phyloP scores from a whole-genome alignment of 352 stramenopile genomes.

The Thraustochytrium striatum region DNA sequence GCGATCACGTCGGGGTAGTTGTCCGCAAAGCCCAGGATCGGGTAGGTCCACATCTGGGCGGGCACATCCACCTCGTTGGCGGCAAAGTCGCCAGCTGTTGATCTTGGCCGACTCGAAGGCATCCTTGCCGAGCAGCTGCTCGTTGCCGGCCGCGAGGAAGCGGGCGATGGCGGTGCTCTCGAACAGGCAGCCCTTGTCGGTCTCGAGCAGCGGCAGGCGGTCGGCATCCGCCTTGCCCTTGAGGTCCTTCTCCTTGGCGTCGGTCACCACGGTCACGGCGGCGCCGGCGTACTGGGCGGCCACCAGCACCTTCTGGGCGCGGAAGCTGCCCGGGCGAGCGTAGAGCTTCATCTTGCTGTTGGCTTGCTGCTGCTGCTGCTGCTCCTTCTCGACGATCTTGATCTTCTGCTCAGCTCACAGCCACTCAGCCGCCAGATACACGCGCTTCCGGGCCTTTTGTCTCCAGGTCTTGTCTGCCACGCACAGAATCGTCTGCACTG shows the following conservation, averaged over 20 bases:
- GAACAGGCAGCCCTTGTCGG: constrained; percentile 72
- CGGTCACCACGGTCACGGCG: constrained; percentile 63
- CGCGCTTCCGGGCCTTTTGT: too few relatives aligned
- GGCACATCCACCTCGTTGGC: constrained; percentile 82
- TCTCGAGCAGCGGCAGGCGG: constrained; percentile 70
- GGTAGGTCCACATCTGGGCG: constrained; percentile 76
- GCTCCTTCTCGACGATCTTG: background rate
- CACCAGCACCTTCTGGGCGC: constrained; percentile 88
- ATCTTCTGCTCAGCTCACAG: too few relatives aligned
- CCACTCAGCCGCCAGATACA: too few relatives aligned
- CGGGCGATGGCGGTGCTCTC: constrained; percentile 84
- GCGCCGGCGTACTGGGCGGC: constrained; percentile 83
- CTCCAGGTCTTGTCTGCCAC: too few relatives aligned
- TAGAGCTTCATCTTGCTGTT: constrained; percentile 66
- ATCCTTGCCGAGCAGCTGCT: constrained; percentile 73
- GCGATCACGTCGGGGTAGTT: constrained; percentile 67
- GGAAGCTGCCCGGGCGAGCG: constrained; percentile 79
- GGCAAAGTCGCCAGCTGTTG: constrained; percentile 85
- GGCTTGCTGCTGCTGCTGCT: background rate
- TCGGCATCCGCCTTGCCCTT: constrained; percentile 64
- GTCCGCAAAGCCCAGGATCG: constrained; percentile 72
- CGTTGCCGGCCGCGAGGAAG: constrained; percentile 77
- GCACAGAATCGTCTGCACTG: too few relatives aligned
- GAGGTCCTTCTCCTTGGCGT: constrained; percentile 69
- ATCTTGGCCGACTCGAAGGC: constrained; percentile 84